Percentiles rank a stretch among this genome's conserved stretches.
These are phyloP conservation scores for Mimosa pudica DNA, from an alignment of 306 rosid genomes.

Conservation along the genomic window DNA sequence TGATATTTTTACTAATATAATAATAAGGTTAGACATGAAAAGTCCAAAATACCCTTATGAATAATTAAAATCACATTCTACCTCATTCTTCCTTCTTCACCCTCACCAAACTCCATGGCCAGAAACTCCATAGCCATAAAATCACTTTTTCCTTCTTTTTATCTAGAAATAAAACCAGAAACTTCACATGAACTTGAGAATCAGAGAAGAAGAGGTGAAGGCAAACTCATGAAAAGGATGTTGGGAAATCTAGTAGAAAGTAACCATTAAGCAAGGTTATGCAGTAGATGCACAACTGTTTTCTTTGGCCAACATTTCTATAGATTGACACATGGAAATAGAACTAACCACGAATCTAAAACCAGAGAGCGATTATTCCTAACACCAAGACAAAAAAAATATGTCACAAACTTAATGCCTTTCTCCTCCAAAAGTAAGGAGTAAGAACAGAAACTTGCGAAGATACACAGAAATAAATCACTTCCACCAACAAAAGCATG, in stretches of 20 bases:
- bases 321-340: slow-evolving; percentile 1
- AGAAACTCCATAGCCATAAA: no score
- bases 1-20: no score
- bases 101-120: no score
- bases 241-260: neutral
- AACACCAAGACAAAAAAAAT: slow-evolving; percentile 1
- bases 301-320: neutral
- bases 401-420: neutral
- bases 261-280: neutral
- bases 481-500: slow-evolving; percentile 1
- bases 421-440: neutral
- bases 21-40: no score
- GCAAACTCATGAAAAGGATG: no score
- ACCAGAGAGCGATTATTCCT: neutral
- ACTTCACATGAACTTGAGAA: no score
- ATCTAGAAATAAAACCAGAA: no score
- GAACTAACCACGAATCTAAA: neutral
- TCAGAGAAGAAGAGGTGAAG: no score
- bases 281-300: neutral
- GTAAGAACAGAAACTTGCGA: neutral
- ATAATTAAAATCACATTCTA: no score
- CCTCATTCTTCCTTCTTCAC: no score
- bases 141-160: no score
- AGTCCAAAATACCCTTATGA: no score
- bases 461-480: slow-evolving; percentile 6